Evolutionary conservation across 192 early-diverging fungal species (phyloP).

Genomic region (Geranomyces michiganensis): DNA sequence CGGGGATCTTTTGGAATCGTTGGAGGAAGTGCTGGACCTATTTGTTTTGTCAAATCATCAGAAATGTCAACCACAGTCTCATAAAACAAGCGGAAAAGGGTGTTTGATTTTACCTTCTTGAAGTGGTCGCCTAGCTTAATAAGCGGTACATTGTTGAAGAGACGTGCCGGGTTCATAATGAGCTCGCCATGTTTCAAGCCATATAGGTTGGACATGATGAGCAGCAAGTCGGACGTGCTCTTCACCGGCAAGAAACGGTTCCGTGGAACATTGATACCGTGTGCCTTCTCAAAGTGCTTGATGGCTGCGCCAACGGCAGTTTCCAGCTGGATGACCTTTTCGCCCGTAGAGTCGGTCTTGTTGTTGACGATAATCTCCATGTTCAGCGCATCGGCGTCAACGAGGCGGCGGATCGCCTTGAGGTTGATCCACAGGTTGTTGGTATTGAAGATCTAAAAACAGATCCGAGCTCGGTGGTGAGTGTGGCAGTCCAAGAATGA

Average conservation of each 20-base stretch:
- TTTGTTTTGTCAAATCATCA: background rate
- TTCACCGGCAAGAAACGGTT: constrained; percentile 98
- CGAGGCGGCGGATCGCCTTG: constrained; percentile 68
- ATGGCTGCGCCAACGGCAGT: constrained; percentile 99
- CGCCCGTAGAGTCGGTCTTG: constrained; percentile 91
- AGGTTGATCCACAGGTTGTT: constrained; percentile 59
- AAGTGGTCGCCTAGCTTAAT: constrained; percentile 98
- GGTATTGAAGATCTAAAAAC: constrained; percentile 79
- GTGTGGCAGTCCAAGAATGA: too few relatives aligned
- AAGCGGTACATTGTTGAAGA: constrained; percentile 89
- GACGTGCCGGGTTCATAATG: constrained; percentile 87
- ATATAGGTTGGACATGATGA: constrained; percentile 96
- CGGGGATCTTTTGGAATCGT: constrained; percentile 91
- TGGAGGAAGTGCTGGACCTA: constrained; percentile 80
- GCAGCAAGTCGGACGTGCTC: constrained; percentile 94
- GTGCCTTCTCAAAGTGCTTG: constrained; percentile 93
- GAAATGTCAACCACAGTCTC: background rate
- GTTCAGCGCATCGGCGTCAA: constrained; percentile 75
- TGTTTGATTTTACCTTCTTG: constrained; percentile 74
- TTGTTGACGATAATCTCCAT: constrained; percentile 97
- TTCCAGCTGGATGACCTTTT: constrained; percentile 97
- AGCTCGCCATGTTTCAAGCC: constrained; percentile 91
- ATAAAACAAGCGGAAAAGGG: background rate
- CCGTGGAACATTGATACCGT: constrained; percentile 98
- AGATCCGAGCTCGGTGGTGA: background rate